A percentile compares a stretch with the other conserved stretches of the same genome.
These are phyloP conservation scores for Dactylis glomerata DNA, from an alignment of 176 grass and related monocot genomes.

Conservation along the genomic window DNA sequence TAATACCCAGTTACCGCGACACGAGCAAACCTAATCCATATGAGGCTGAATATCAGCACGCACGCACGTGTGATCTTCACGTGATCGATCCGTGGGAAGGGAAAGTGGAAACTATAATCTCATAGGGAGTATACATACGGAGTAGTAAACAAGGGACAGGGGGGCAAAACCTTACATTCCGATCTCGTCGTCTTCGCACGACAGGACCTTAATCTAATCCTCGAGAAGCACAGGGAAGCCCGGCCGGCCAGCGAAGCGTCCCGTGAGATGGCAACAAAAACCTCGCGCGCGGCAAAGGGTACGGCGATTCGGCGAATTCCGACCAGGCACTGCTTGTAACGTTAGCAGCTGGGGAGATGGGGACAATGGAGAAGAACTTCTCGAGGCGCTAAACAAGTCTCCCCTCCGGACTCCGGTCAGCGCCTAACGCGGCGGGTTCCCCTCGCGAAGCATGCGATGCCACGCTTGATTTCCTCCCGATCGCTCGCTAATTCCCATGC, in stretches of 20 bases:
- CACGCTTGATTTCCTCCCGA: background rate
- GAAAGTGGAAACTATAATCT: background rate
- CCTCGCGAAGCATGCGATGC: slow-evolving; percentile 33
- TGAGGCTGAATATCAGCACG: background rate
- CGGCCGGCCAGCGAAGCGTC: background rate
- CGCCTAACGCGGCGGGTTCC: slow-evolving; percentile 59
- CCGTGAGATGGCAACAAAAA: background rate
- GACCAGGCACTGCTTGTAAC: background rate
- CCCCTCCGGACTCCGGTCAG: slow-evolving; percentile 58
- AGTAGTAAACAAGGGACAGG: background rate
- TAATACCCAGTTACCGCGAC: background rate
- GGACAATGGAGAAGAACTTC: slow-evolving; percentile 56
- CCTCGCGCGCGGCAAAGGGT: slow-evolving; percentile 14
- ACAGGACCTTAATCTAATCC: background rate
- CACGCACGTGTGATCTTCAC: slow-evolving; percentile 21
- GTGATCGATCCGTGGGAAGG: background rate
- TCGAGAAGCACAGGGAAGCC: slow-evolving; percentile 5
- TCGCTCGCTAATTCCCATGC: background rate
- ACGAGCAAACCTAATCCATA: background rate
- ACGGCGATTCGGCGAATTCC: background rate
- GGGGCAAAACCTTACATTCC: slow-evolving; percentile 20
- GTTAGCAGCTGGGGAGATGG: slow-evolving; percentile 12
- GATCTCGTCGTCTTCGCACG: slow-evolving; percentile 27
- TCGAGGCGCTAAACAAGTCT: slow-evolving; percentile 45
- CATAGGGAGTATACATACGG: too few species aligned